Evolutionary conservation across 2,329 filamentous ascomycete species (phyloP), one percentile per base, ranked within the genome.

Genomic region (Hypoxylon sp.): DNA sequence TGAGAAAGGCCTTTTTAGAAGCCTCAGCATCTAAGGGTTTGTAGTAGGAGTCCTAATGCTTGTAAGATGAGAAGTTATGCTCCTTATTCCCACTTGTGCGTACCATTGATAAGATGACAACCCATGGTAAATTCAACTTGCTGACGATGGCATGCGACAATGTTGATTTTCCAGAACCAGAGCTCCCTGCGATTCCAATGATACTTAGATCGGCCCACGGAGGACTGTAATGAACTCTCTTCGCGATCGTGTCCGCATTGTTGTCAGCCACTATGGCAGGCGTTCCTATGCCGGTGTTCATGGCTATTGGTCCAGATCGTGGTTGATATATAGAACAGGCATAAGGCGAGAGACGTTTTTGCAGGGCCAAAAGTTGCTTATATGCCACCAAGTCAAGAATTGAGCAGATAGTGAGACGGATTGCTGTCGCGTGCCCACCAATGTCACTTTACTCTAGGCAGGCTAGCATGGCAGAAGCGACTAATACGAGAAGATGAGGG

Each of bases 161-260:
- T 6, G 94, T 97, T 6, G 94, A 97, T 83, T 99, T 99, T 60
- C 94, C 89, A 24, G 94, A 98, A 43, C 95, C 95, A 26, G 94
- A 98, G 79, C 92, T 95, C 37, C 95, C 95, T 68, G 95, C 94
- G 72, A 99, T 91, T 52, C 93, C 95, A 76, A 99, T 97, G 73
- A 99, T 97, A 80, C 92, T 94, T 71, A 97, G 89, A 79, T 98
- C 91, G 53, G 91, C 92, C 95, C 95, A 99, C 77, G 95, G 95
- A 64, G 95, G 95, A 67, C 90, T 91, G 79, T 98, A 99, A 71
- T 93, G 91, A 68, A 88, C 89, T 74, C 84, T 79, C 69, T 83
- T 85, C 68, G 84, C 81, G 48, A 88, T 80, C 15, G 83, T 82
- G 68, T 78, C 74, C 32, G 70, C 70, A 68, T 67, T 70, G 56